Conservation (phyloP, 352 stramenopile genomes). For the Globisporangium perplexum region DNA sequence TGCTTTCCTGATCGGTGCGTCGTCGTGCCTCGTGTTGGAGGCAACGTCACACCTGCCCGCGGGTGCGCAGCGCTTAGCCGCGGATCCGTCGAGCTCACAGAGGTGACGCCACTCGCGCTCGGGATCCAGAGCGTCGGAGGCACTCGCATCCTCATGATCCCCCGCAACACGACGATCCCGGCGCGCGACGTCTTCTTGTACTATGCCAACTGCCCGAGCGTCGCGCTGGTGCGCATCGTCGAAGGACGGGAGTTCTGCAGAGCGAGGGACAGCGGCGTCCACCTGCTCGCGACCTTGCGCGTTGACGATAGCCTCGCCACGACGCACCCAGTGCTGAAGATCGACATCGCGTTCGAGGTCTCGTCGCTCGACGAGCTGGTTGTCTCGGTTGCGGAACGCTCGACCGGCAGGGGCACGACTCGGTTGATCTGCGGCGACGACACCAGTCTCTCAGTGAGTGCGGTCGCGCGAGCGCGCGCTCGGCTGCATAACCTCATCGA, state of each 20-base stretch:
- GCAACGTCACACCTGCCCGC: background rate
- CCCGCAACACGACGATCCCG: conserved; percentile 15
- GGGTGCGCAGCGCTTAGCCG: conserved; percentile 15
- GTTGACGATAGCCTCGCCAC: conserved; percentile 21
- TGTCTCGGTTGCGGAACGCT: conserved; percentile 19
- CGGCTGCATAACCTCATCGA: conserved; percentile 9
- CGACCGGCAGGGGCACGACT: conserved; percentile 16
- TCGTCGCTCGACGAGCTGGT: conserved; percentile 13
- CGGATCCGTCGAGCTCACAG: conserved; percentile 7
- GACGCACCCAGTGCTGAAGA: conserved; percentile 22
- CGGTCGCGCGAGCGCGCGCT: conserved; percentile 17
- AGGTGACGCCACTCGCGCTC: conserved; percentile 22
- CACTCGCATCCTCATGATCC: conserved; percentile 22
- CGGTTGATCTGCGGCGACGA: conserved; percentile 18
- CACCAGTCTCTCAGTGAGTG: conserved; percentile 20
- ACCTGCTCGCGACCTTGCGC: conserved; percentile 19
- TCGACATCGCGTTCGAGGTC: conserved; percentile 28
- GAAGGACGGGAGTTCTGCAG: conserved; percentile 14
- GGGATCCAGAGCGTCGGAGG: conserved; percentile 27
- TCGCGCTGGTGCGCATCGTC: conserved; percentile 24
- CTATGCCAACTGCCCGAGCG: conserved; percentile 27
- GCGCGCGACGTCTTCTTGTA: conserved; percentile 22
- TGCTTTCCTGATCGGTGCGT: conserved; percentile 14
- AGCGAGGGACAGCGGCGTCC: conserved; percentile 2
- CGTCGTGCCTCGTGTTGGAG: background rate